phyloP scores from a whole-genome alignment of 305 asterid genomes.

The Rubia occidens region DNA sequence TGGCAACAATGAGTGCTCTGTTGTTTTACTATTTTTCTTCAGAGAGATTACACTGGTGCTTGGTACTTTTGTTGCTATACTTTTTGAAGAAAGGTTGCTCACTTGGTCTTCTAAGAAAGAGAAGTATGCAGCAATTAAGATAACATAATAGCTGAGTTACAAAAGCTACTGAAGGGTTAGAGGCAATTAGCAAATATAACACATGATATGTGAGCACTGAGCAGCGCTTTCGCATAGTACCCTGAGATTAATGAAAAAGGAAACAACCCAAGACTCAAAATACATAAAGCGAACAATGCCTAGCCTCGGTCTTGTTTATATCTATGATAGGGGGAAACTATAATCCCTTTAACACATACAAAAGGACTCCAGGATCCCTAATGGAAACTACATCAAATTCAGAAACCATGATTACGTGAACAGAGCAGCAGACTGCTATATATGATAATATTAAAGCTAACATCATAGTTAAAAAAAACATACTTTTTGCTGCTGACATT shows the following conservation, averaged over 20 bases:
- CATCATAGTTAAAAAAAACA: conserved; percentile 10
- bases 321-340: not conserved
- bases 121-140: not conserved
- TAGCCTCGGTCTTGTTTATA: not conserved
- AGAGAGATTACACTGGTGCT: conserved; percentile 31
- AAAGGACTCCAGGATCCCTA: not conserved
- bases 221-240: not conserved
- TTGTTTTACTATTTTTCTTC: conserved; percentile 36
- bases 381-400: not conserved
- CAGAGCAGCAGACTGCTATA: not conserved
- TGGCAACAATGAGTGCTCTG: conserved; percentile 40
- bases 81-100: conserved; percentile 21
- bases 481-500: conserved; percentile 44
- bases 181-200: not conserved
- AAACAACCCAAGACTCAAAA: not conserved
- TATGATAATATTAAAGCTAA: not conserved
- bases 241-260: not conserved
- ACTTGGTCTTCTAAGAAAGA: conserved; percentile 31
- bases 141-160: not conserved
- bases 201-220: not conserved
- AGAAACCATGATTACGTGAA: not conserved
- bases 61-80: conserved; percentile 36
- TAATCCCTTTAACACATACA: not conserved
- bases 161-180: not conserved
- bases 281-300: not conserved